Evolutionary conservation across 768 basidiomycete genomes (phyloP), one percentile per base, ranked within the genome.

Genomic region (Imleria badia): DNA sequence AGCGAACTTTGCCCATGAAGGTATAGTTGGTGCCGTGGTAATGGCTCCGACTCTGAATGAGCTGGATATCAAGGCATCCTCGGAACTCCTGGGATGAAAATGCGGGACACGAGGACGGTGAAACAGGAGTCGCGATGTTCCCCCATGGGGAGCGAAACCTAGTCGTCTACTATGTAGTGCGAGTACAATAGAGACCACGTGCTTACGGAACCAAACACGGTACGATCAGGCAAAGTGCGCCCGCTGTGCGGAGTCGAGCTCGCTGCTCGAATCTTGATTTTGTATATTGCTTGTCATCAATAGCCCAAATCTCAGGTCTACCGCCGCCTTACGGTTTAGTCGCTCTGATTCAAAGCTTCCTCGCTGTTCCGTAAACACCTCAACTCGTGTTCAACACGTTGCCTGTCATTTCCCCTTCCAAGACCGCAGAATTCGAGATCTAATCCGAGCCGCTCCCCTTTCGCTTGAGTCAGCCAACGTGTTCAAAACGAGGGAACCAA

Each of bases 331-430:
- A 42, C 59, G 46, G 55, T 48, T 45, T 13, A 36, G 38, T 30
- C 48, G 38, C 41, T 41, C 34, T 34, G 48, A 43, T 41, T 51
- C 26, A n/a, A n/a, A n/a, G 10, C 20, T 36, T 26, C 48, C 43
- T 42, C 60, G 38, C 46, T 36, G 54, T 69, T 66, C 55, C 69
- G 71, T 71, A 71, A 72, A 65, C 66, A 60, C 54, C 41, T 67
- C 71, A 69, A 81, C 85, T 85, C 87, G 86, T 87, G 86, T 84
- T 77, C 65, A 76, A 78, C 87, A 89, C 87, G 87, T 87, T 88
- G 78, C 75, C 76, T 72, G 69, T 74, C 68, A 72, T 78, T 62
- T 69, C 72, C 66, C 56, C 68, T 60, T 51, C 5, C 55, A 54
- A 54, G 40, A n/a, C 45, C 42, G 42, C 48, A 38, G 35, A 56